Base-by-base conservation (phyloP, 768 basidiomycete genomes). In the Pluteus cervinus region DNA sequence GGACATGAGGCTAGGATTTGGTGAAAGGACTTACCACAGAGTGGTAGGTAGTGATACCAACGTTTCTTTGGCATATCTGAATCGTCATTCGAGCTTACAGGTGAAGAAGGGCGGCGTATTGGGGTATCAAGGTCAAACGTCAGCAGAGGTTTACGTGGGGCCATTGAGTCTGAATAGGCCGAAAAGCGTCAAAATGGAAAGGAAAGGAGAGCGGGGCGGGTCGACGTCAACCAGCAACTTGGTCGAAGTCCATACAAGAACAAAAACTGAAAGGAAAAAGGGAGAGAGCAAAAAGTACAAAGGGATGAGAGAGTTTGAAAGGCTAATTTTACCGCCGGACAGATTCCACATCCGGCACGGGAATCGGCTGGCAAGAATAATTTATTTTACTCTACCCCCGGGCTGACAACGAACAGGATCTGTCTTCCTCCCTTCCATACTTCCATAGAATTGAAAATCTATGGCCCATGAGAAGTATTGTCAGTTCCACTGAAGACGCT, bases 31-130 rank as follows among this genome's bases (percentile, higher is more conserved):
- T 41, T 50, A 81, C 80, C 60, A 45, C 57, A 69, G 11, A 81
- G 65, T 17, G 79, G 80, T 20, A 77, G 37, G 51, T 77, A 75
- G 45, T 78, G 63, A 50, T 67, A 70, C 76, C 78, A 80, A 40
- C 51, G 63, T 52, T 70, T 74, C 39, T 53, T 61, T 26, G 53
- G 47, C 1, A 56, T 56, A 18, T 69, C 62, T 30, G 9, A 21
- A 14, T 4, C 9, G 10, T 24, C 21, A 11, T 24, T 36, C 10
- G 4, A n/a, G 17, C 14, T 9, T 28, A 28, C 9, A 28, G 9
- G 9, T 28, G 14, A 14, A 28, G 26, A 14, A 28, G 9, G 9
- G 26, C 9, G 9, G 14, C 14, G 26, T 9, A 9, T 28, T 9
- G 26, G 14, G 26, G 26, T n/a, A n/a, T n/a, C n/a, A 28, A 14